Percentiles rank a stretch among this genome's conserved stretches.
These are phyloP conservation scores for Turnera subulata DNA, from an alignment of 345 rosid species.

Conservation along the genomic window DNA sequence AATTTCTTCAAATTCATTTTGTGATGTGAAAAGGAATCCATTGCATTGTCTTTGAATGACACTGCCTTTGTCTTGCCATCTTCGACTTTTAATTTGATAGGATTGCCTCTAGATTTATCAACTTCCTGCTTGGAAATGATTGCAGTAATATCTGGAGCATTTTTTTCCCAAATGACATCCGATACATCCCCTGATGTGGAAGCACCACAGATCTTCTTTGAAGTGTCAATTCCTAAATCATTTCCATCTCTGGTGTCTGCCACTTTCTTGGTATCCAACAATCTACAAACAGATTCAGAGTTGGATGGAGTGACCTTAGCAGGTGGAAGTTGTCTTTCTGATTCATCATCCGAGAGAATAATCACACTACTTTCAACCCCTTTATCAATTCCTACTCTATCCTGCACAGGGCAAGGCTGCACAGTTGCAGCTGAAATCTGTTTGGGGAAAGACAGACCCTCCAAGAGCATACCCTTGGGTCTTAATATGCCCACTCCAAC, in stretches of 20 bases:
- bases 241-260: conserved; percentile 31
- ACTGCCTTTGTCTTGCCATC: conserved; percentile 38
- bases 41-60: conserved; percentile 27
- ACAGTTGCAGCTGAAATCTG: conserved; percentile 23
- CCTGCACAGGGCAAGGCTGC: conserved; percentile 32
- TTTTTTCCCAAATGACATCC: conserved; percentile 27
- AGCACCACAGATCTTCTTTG: conserved; percentile 23
- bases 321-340: conserved; percentile 33
- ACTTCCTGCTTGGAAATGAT: conserved; percentile 33
- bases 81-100: conserved; percentile 24
- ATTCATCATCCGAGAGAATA: conserved; percentile 61
- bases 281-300: conserved; percentile 23
- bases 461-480: conserved; percentile 22
- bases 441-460: conserved; percentile 18
- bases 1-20: conserved; percentile 29
- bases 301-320: conserved; percentile 28
- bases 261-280: conserved; percentile 27
- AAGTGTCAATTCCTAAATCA: conserved; percentile 25
- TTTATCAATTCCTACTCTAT: conserved; percentile 21
- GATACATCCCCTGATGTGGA: conserved; percentile 32
- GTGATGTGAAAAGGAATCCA: conserved; percentile 26
- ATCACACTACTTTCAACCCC: conserved; percentile 24
- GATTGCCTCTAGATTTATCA: conserved; percentile 24
- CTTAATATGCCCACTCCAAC: conserved; percentile 17
- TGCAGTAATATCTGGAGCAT: conserved; percentile 24